These are phyloP conservation scores for Solanum ossicruentum DNA, from an alignment of 257 asterid genomes.

Conservation along the genomic window DNA sequence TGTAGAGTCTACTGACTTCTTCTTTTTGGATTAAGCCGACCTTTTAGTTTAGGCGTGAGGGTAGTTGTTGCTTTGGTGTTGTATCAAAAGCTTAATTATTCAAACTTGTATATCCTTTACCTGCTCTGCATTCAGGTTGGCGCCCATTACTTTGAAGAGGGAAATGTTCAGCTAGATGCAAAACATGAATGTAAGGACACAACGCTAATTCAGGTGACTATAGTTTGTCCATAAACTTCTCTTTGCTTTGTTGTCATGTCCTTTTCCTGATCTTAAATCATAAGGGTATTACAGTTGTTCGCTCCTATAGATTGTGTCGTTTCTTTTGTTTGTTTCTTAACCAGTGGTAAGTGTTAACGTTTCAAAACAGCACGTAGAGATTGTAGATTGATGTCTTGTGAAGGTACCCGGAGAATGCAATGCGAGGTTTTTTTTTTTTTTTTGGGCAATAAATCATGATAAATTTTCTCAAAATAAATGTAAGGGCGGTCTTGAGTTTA, in stretches of 20 bases:
- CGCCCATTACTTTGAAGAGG: constrained; percentile 98
- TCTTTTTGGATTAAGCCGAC: neutral
- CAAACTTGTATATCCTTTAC: neutral
- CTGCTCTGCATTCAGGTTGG: constrained; percentile 49
- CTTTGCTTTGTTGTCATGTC: neutral
- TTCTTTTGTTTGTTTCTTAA: neutral
- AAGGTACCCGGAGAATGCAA: neutral
- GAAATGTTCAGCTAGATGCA: constrained; percentile 95
- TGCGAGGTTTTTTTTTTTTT: neutral
- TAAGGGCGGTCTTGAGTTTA: neutral
- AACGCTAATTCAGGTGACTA: constrained; percentile 57
- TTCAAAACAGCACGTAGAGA: neutral
- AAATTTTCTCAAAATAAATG: neutral
- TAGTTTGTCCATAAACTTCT: neutral
- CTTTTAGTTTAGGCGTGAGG: neutral
- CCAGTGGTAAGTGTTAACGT: neutral
- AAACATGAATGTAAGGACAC: constrained; percentile 79
- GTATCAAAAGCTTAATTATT: neutral
- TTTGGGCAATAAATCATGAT: neutral
- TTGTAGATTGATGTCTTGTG: neutral
- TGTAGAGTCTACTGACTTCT: neutral
- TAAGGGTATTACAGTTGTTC: neutral
- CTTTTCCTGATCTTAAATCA: neutral
- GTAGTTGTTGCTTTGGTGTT: neutral
- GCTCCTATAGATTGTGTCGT: neutral